Percentiles rank a stretch among this genome's conserved stretches.
These are phyloP conservation scores for Strobilomyces dryophilus DNA, from an alignment of 768 basidiomycete genomes.

Conservation along the genomic window DNA sequence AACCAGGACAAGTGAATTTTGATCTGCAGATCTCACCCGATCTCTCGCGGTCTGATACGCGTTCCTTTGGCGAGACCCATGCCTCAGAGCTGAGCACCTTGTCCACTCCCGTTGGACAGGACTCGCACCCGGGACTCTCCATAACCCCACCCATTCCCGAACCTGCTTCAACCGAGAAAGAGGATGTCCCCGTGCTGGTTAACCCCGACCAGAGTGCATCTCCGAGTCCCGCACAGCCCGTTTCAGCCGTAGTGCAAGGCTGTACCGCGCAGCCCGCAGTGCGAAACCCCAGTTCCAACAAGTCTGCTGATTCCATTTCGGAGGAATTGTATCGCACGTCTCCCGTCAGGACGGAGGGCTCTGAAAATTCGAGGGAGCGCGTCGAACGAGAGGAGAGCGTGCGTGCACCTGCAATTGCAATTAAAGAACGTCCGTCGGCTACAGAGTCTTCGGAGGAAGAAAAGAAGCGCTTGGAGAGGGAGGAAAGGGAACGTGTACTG, in stretches of 20 bases:
- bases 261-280: constrained; percentile 21
- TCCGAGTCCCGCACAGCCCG: constrained; percentile 20
- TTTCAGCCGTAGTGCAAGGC: constrained; percentile 25
- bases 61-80: constrained; percentile 83
- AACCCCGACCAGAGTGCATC: constrained; percentile 23
- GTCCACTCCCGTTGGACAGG: constrained; percentile 23
- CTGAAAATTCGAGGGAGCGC: constrained; percentile 66
- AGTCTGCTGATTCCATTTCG: constrained; percentile 21
- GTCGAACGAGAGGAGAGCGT: constrained; percentile 51
- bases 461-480: constrained; percentile 60
- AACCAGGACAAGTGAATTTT: constrained; percentile 59
- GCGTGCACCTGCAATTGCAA: constrained; percentile 33
- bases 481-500: constrained; percentile 60
- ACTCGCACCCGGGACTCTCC: constrained; percentile 35
- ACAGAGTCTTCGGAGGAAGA: constrained; percentile 51
- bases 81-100: constrained; percentile 67
- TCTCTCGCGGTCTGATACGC: constrained; percentile 66
- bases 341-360: constrained; percentile 41
- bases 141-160: constrained; percentile 39
- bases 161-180: constrained; percentile 8
- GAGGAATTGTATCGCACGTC: constrained; percentile 30
- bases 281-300: background rate
- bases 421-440: background rate
- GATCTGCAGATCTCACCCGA: constrained; percentile 44
- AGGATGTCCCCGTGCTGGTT: constrained; percentile 5